Evolutionary conservation across 768 basidiomycete species (phyloP).

Genomic region (Galerina sulciceps): DNA sequence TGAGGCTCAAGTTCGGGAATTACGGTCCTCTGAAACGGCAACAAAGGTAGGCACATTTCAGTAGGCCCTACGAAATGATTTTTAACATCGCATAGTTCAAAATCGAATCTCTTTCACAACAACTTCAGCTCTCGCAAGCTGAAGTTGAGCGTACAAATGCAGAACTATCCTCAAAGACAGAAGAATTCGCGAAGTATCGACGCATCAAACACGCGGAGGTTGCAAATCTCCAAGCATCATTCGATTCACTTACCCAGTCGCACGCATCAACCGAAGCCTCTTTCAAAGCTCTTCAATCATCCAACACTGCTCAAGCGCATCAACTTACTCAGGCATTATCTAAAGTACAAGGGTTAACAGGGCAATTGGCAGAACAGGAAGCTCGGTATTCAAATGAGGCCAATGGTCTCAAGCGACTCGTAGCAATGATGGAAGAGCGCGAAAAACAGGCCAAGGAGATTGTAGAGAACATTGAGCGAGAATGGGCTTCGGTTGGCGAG

Average conservation of each 20-base stretch:
- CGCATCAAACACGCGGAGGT: slow-evolving; percentile 82
- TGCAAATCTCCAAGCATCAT: slow-evolving; percentile 72
- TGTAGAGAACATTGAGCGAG: slow-evolving; percentile 80
- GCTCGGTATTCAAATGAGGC: slow-evolving; percentile 81
- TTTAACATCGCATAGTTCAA: slow-evolving; percentile 65
- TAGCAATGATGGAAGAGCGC: slow-evolving; percentile 85
- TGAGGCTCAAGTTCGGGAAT: slow-evolving; percentile 72
- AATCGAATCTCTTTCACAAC: slow-evolving; percentile 81
- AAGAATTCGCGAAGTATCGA: slow-evolving; percentile 84
- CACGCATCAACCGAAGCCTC: slow-evolving; percentile 69
- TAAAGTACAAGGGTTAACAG: slow-evolving; percentile 74
- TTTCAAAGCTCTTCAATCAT: slow-evolving; percentile 73
- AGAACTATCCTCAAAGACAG: slow-evolving; percentile 74
- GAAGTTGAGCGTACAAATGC: slow-evolving; percentile 74
- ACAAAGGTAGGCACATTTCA: slow-evolving; percentile 55
- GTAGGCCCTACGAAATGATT: background rate
- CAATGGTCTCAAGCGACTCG: slow-evolving; percentile 71
- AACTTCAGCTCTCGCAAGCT: slow-evolving; percentile 74
- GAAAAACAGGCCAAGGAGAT: slow-evolving; percentile 85
- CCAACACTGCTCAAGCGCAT: slow-evolving; percentile 71
- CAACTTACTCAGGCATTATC: slow-evolving; percentile 80
- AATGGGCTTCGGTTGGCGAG: slow-evolving; percentile 78
- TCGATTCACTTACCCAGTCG: slow-evolving; percentile 73
- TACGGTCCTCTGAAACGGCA: slow-evolving; percentile 76
- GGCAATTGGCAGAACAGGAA: slow-evolving; percentile 85